These are phyloP conservation scores for Barnettozyma botsteinii DNA, from an alignment of 805 yeast genomes.

Conservation along the genomic window DNA sequence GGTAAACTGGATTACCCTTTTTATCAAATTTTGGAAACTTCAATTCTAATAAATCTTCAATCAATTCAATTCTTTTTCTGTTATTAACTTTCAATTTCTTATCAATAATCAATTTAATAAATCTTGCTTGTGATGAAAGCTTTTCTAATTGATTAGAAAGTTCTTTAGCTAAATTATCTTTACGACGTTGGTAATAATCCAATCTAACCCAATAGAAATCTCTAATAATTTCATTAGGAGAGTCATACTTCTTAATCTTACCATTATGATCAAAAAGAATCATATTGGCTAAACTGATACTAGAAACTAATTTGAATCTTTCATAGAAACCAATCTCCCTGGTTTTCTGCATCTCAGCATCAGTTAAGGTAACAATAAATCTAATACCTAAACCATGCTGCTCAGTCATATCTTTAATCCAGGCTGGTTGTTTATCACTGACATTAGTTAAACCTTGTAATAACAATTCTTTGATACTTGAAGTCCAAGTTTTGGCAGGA, in stretches of 20 bases:
- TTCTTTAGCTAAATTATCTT: conserved; percentile 66
- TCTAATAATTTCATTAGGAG: conserved; percentile 67
- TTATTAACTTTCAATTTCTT: conserved; percentile 65
- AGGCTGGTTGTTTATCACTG: conserved; percentile 65
- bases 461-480: conserved; percentile 80
- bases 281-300: conserved; percentile 77
- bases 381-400: conserved; percentile 81
- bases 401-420: conserved; percentile 94
- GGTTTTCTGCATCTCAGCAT: conserved; percentile 81
- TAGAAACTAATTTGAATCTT: conserved; percentile 69
- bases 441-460: conserved; percentile 63
- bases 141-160: conserved; percentile 71
- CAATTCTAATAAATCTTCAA: conserved; percentile 53
- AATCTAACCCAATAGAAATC: conserved; percentile 85
- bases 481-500: conserved; percentile 91
- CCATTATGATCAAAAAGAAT: conserved; percentile 93
- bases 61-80: conserved; percentile 59
- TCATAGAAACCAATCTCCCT: conserved; percentile 72
- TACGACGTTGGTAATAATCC: conserved; percentile 86
- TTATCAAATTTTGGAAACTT: conserved; percentile 77
- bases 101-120: conserved; percentile 85
- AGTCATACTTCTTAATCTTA: conserved; percentile 75
- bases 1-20: conserved; percentile 55
- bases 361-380: conserved; percentile 68
- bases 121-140: conserved; percentile 79